phyloP scores from a whole-genome alignment of 164 flowering plant species.

The Nymphaea colorata region DNA sequence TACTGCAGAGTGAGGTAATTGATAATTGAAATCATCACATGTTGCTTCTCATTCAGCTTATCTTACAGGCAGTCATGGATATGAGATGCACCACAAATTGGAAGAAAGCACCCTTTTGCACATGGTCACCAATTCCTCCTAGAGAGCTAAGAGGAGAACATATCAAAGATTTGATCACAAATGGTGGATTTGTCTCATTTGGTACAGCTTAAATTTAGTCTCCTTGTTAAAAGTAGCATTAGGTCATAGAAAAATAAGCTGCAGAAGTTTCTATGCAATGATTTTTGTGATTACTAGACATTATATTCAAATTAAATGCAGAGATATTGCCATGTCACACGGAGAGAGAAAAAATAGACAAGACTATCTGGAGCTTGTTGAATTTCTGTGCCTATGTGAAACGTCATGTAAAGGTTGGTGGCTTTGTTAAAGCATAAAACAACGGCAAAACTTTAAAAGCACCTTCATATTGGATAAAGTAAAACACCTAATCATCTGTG shows the following conservation, averaged over 20 bases:
- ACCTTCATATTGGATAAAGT: background rate
- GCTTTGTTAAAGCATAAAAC: background rate
- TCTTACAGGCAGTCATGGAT: conserved; percentile 60
- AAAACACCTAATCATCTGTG: conserved; percentile 1
- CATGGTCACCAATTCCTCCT: conserved; percentile 92
- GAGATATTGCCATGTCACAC: conserved; percentile 58
- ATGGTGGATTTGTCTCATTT: conserved; percentile 84
- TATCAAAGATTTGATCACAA: conserved; percentile 66
- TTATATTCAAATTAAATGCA: conserved; percentile 7
- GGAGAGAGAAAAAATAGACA: conserved; percentile 42
- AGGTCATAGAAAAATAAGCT: no score
- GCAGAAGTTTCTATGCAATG: no score
- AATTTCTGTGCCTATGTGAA: conserved; percentile 70
- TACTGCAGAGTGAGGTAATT: conserved; percentile 4
- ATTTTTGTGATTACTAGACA: no score
- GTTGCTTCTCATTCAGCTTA: background rate
- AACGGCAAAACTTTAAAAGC: background rate
- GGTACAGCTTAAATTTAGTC: conserved; percentile 20
- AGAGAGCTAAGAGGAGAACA: conserved; percentile 72
- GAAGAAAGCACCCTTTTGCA: conserved; percentile 63
- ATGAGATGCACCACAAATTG: conserved; percentile 39
- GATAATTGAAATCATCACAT: no score
- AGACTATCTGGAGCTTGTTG: conserved; percentile 57
- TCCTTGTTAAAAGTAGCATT: no score
- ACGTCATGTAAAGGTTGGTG: conserved; percentile 62